Evolutionary conservation across 768 basidiomycete genomes (phyloP), one percentile per base, ranked within the genome.

Genomic region (Kwoniella bestiolae): DNA sequence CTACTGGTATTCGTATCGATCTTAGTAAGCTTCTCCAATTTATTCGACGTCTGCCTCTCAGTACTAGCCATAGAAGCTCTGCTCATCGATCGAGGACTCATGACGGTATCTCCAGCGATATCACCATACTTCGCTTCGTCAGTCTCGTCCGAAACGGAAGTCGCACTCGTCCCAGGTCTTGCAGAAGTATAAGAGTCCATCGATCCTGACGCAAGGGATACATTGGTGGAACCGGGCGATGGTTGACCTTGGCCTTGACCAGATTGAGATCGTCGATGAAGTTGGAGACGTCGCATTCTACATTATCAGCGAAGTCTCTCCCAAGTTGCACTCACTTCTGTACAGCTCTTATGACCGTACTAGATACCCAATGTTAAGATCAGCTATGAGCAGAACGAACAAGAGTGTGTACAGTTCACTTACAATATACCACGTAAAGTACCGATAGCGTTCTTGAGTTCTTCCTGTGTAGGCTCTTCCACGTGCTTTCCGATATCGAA

Each of bases 311-410:
- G 32, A 31, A 29, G 0, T 23, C 6, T 7, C 35, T 26, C 8
- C 5, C 16, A 8, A 2, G 57, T 11, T 14, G 6, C 12, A 65
- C 71, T 45, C 34, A 76, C 71, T 79, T 81, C 56, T 79, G 78
- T 2, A 77, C 78, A 31, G 80, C 80, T 28, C 78, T 73, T 53
- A 79, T 67, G 61, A 81, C 80, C 8, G 78, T 79, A 53, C 79
- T 80, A 21, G 7, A 0, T 26, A 31, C 16, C 18, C 5, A 26
- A n/a, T n/a, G 3, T 18, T 34, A 31, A 18, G 9, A 18, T 12
- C n/a, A n/a, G 4, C 23, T 12, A 31, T 9, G 18, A n/a, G 5
- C 16, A 9, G 8, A 26, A 18, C 59, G 6, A 21, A 26, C 23
- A 21, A 7, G 44, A 2, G 26, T 6, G 28, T 26, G 51, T 7